Evolutionary conservation across 441 rosid genomes (phyloP), one percentile per base, ranked within the genome.

Genomic region (Mallotus repandus): DNA sequence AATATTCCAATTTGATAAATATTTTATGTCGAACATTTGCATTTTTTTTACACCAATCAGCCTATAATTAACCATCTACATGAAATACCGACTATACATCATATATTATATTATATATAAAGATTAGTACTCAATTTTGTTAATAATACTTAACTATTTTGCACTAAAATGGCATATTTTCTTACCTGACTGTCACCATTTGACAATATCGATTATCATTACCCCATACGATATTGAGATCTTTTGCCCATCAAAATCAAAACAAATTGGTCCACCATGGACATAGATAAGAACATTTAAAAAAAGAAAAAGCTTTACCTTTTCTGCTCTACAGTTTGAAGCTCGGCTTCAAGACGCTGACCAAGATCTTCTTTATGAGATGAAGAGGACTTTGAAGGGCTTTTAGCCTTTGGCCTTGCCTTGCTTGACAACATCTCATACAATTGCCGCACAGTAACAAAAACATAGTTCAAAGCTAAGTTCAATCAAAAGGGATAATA

Each of bases 291-390:
- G 7, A 19, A 32, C 38, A 32, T 32, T 32, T 32, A 32, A n/a
- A 66, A 63, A 35, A 29, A 54, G 38, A 49, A 64, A 63, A 69
- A 29, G 18, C 38, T 59, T 21, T 53, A 96, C 99, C 99, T 89
- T 81, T 96, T 96, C 81, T 82, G 92, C 84, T 90, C 97, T 22
- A 98, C 99, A 55, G 99, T 97, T 67, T 82, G 90, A 78, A 93
- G 98, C 81, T 86, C 91, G 3, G 99, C 97, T 77, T 96, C 97
- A 75, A 96, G 96, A 15, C 98, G 84, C 25, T 81, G 81, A 29
- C 70, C 80, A 48, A 72, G 81, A 52, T 81, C 78, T 54, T 81
- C 81, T 29, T 81, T 81, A 5, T 75, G 71, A 70, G 81, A 78
- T 68, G 81, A 78, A 43, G 77, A 78, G 46, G 63, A 59, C 16